phyloP scores from a whole-genome alignment of 2,329 filamentous ascomycete genomes.

The Fusarium napiforme region DNA sequence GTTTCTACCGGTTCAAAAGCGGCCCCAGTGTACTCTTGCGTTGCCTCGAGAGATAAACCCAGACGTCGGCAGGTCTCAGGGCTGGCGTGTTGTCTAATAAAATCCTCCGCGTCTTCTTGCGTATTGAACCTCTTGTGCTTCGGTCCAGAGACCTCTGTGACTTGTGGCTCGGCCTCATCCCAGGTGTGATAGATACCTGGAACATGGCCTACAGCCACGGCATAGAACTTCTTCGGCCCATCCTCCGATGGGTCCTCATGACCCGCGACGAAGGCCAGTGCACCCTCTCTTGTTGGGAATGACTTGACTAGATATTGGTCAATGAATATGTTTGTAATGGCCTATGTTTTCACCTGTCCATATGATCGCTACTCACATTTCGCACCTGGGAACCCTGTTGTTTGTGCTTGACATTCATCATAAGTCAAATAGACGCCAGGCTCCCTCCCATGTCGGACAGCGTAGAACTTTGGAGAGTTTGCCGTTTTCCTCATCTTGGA shows the following conservation, averaged over 20 bases:
- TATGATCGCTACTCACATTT: slow-evolving; percentile 67
- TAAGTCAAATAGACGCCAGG: slow-evolving; percentile 73
- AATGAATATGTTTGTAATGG: not conserved
- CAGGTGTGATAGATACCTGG: slow-evolving; percentile 73
- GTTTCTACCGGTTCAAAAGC: slow-evolving; percentile 32
- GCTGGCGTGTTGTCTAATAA: slow-evolving; percentile 67
- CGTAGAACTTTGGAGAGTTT: slow-evolving; percentile 68
- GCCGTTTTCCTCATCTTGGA: slow-evolving; percentile 63
- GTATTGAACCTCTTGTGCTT: slow-evolving; percentile 77
- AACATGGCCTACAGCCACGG: slow-evolving; percentile 66
- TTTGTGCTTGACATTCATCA: slow-evolving; percentile 70
- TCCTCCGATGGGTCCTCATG: slow-evolving; percentile 55
- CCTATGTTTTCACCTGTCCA: not conserved
- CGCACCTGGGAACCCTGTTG: slow-evolving; percentile 70
- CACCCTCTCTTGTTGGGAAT: slow-evolving; percentile 78
- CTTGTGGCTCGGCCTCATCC: slow-evolving; percentile 77
- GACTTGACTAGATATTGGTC: slow-evolving; percentile 73
- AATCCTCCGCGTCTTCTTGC: slow-evolving; percentile 79
- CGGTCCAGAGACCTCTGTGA: slow-evolving; percentile 76
- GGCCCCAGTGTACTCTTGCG: slow-evolving; percentile 4
- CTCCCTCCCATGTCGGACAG: slow-evolving; percentile 65
- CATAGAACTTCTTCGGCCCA: slow-evolving; percentile 63
- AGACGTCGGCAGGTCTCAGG: slow-evolving; percentile 56
- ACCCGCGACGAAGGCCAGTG: slow-evolving; percentile 79
- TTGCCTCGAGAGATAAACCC: slow-evolving; percentile 45